Evolutionary conservation across 352 stramenopile species (phyloP).

Genomic region (Pythium phragmiticola): DNA sequence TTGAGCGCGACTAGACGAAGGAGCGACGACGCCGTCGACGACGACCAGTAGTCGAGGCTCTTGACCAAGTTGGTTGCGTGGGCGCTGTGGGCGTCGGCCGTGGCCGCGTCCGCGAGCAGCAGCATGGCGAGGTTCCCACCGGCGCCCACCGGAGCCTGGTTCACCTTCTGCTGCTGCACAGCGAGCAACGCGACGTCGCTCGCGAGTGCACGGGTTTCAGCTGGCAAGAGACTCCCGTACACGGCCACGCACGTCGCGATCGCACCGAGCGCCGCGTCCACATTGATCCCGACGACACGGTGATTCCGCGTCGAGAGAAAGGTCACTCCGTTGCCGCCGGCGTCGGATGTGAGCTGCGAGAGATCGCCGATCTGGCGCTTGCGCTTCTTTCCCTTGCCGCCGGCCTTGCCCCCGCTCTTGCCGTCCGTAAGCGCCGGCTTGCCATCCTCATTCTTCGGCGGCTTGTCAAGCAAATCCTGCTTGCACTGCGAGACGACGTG

Average conservation of each 20-base stretch:
- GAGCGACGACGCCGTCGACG: conserved; percentile 29
- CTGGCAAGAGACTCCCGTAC: conserved; percentile 59
- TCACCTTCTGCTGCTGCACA: conserved; percentile 29
- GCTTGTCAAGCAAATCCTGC: conserved; percentile 37
- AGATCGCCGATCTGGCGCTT: conserved; percentile 67
- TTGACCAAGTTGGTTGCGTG: conserved; percentile 57
- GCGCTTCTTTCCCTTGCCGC: conserved; percentile 80
- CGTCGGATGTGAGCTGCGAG: conserved; percentile 38
- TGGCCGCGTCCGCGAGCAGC: conserved; percentile 55
- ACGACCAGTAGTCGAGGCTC: conserved; percentile 59
- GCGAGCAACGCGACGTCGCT: conserved; percentile 50
- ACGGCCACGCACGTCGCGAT: conserved; percentile 59
- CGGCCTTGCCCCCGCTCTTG: conserved; percentile 26
- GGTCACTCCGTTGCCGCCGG: conserved; percentile 23
- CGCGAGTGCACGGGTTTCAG: conserved; percentile 37
- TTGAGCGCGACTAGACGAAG: conserved; percentile 60
- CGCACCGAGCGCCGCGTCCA: conserved; percentile 49
- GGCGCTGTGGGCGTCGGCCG: conserved; percentile 46
- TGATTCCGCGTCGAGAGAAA: conserved; percentile 68
- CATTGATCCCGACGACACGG: conserved; percentile 35
- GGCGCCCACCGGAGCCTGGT: conserved; percentile 22
- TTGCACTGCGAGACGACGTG: conserved; percentile 61
- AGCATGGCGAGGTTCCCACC: conserved; percentile 44
- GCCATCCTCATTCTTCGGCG: conserved; percentile 15
- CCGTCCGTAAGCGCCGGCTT: conserved; percentile 4